Percentiles rank a stretch among this genome's conserved stretches.
Evolutionary conservation across 768 basidiomycete genomes (phyloP).

Genomic region (Auriscalpium microsporum): DNA sequence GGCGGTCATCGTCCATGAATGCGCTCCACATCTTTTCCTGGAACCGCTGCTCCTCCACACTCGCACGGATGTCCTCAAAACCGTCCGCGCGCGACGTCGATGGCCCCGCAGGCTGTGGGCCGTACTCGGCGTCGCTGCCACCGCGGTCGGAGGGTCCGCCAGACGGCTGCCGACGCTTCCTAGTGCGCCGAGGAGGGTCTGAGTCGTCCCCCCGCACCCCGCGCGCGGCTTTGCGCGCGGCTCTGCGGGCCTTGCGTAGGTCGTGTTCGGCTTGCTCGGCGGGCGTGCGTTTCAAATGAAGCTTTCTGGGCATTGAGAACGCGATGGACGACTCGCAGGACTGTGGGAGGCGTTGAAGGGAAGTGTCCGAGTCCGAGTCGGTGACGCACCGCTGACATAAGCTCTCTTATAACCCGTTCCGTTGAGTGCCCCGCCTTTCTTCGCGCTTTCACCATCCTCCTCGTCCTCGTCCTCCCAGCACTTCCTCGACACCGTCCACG

Average conservation of each 20-base stretch:
- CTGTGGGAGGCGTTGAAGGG: too few relatives aligned
- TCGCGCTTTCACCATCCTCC: too few relatives aligned
- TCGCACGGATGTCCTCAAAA: constrained; percentile 8
- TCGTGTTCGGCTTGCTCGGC: constrained; percentile 29
- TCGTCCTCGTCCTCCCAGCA: too few relatives aligned
- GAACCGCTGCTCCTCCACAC: constrained; percentile 55
- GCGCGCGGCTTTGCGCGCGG: constrained; percentile 37
- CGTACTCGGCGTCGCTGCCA: constrained; percentile 20
- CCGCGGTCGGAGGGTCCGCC: constrained; percentile 8
- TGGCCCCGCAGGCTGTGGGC: constrained; percentile 21
- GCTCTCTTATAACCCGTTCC: too few relatives aligned
- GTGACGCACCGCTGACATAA: too few relatives aligned
- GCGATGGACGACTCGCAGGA: not conserved
- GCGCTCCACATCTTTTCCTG: constrained; percentile 67
- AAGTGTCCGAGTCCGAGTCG: too few relatives aligned
- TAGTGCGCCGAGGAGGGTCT: constrained; percentile 1
- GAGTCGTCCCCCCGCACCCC: not conserved
- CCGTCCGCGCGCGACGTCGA: constrained; percentile 7
- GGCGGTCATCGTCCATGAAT: constrained; percentile 61
- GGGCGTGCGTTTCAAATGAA: constrained; percentile 31
- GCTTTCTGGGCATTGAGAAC: constrained; percentile 15
- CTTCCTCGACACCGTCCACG: too few relatives aligned
- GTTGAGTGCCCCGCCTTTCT: too few relatives aligned
- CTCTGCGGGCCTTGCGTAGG: constrained; percentile 36
- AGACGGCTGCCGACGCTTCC: constrained; percentile 16